Base-by-base conservation (phyloP, 495 filamentous ascomycete species). In the Penicillium angulare region DNA sequence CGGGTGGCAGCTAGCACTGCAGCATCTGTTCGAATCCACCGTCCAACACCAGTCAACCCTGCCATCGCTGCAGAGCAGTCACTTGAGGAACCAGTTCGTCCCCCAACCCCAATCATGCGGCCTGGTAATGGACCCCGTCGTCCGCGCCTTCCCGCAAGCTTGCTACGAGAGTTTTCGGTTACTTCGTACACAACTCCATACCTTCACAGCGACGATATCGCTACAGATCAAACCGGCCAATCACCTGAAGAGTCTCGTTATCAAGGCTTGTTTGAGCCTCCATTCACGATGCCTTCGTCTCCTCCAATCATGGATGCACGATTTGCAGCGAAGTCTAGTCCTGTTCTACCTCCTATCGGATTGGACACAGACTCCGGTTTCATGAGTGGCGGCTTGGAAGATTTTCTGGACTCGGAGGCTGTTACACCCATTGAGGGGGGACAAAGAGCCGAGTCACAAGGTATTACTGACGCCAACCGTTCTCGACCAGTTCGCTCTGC, bases 1-100 rank as follows among this genome's bases (percentile, higher is more conserved):
- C 79, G 91, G 46, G 89, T 95, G 9, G 84, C 87, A 54, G 91
- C 91, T 16, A 93, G 89, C 64, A 92, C 89, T 13, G 83, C 90
- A 24, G 88, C 88, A 15, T 95, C 91, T 7, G 78, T 96, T 49
- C 88, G 90, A n/a, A 83, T 86, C 35, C 87, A 95, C 67, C 80
- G 88, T 47, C 91, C 90, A 7, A 80, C 88, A 24, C 79, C 85
- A 7, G 66, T 80, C 16, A 81, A 81, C 24, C 80, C 80, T 32
- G 74, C 76, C 5, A 64, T 75, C 32, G 49, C 73, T 55, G 55
- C 61, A n/a, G 65, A 73, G 17, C 76, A 71, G 24, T 80, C 86
- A 33, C 61, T 84, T n/a, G 88, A 93, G 59, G 88, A 90, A 52
- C 77, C 85, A 20, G 83, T 89, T 47, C 82, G 91, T 17, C 89